Evolutionary conservation across 352 stramenopile species (phyloP), one percentile per base, ranked within the genome.

Genomic region (Pythium sp.): DNA sequence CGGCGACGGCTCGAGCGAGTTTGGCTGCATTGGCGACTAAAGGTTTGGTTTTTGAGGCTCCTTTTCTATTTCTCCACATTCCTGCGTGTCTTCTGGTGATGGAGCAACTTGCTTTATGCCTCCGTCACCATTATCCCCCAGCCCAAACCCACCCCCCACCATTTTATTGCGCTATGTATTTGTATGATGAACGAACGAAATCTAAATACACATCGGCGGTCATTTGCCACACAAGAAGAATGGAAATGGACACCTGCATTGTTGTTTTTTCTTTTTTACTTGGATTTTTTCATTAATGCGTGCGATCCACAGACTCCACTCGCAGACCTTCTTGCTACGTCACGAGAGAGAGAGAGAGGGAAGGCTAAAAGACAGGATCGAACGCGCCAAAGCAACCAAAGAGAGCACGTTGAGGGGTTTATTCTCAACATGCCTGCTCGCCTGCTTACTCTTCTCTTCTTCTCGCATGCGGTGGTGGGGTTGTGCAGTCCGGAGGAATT

Each of bases 1-100:
- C 46, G 87, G 88, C 22, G 87, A 96, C 58, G 86, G 86, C 51
- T 94, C 85, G n/a, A 78, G 75, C 9, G 86, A 96, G 67, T 94
- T 96, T 67, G 88, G 88, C 34, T 83, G 74, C 22, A 96, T 96
- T 46, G 88, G 88, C 63, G 88, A 96, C 63, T 91, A 64, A 59
- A 59, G 51, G 57, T 28, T 47, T 34, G 32, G 58, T 7, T 51
- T 20, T 53, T 51, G 18, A 51, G 6, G 41, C 18, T n/a, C 57
- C n/a, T 14, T 30, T 20, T 14, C 62, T 49, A 36, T 56, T 56
- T 56, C 49, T 56, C 22, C n/a, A 51, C 7, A 24, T 24, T 51
- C 43, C 18, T 30, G n/a, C 55, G 55, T 46, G 56, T 38, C 55
- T 18, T 36, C 28, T 58, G 15, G 18, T 41, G 24, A 9, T 22